Evolutionary conservation across 208 protist genomes (phyloP).

Genomic region (Histomonas meleagridis): DNA sequence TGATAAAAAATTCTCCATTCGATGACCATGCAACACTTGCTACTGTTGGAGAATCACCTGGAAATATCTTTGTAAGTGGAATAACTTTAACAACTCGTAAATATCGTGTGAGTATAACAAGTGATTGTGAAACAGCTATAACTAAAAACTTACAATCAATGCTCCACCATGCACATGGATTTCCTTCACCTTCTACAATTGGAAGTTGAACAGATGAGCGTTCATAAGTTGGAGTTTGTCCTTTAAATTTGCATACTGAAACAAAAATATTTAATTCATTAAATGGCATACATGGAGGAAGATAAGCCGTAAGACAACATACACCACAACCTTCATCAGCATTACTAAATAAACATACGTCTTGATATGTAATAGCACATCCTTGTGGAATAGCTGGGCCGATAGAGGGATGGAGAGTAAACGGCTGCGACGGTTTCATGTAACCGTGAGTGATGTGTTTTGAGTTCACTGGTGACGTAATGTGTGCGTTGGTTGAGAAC

Average conservation of each 20-base stretch:
- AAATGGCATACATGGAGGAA: constrained; percentile 6
- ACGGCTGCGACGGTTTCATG: neutral
- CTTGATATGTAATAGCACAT: constrained; percentile 24
- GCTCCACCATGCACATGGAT: constrained; percentile 11
- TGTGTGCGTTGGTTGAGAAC: neutral
- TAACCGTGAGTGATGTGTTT: constrained; percentile 21
- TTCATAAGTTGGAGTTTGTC: neutral
- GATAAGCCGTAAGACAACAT: neutral
- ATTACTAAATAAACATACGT: neutral
- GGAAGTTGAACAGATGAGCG: neutral
- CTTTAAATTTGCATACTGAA: neutral
- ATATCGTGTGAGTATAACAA: constrained; percentile 12
- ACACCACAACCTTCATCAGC: constrained; percentile 28
- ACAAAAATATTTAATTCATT: neutral
- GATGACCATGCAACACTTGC: constrained; percentile 1
- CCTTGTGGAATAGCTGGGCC: neutral
- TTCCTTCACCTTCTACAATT: neutral
- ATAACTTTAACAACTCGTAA: neutral
- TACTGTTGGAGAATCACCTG: neutral
- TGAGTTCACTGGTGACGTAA: too few species aligned
- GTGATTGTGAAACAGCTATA: constrained; percentile 14
- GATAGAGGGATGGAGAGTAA: neutral
- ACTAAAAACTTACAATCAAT: neutral
- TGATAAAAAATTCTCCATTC: neutral
- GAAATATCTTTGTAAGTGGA: neutral